Evolutionary conservation across 2,329 filamentous ascomycete species (phyloP).

Genomic region (Setomelanomma holmii): DNA sequence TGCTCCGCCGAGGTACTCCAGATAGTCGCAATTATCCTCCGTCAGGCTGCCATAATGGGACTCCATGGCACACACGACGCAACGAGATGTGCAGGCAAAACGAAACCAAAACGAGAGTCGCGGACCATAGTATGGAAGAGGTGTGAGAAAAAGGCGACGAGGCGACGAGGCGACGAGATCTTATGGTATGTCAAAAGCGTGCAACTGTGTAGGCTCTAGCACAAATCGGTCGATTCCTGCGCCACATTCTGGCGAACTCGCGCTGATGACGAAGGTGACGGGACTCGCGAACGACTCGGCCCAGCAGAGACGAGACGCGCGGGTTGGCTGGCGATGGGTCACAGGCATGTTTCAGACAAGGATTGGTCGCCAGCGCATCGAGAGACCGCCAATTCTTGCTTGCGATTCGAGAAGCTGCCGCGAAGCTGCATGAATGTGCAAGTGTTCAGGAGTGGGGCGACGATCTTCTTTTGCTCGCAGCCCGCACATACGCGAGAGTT

Average conservation of each 20-base stretch:
- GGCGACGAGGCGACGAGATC: background rate
- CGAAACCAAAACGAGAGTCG: background rate
- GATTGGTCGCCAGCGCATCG: background rate
- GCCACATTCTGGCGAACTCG: slow-evolving; percentile 1
- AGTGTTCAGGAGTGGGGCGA: background rate
- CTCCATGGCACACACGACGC: slow-evolving; percentile 1
- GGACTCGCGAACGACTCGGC: background rate
- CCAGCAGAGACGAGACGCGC: background rate
- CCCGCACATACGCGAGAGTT: too few relatives aligned
- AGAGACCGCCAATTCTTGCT: background rate
- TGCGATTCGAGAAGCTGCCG: background rate
- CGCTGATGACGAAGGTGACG: slow-evolving; percentile 4
- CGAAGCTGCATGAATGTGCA: background rate
- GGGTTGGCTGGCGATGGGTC: background rate
- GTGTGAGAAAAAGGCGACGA: slow-evolving; percentile 1
- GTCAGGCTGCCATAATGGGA: background rate
- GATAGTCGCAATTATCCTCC: too few relatives aligned
- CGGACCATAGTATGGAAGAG: background rate
- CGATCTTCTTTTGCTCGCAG: too few relatives aligned
- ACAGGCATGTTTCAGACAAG: background rate
- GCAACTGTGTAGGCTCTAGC: slow-evolving; percentile 3
- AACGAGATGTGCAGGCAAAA: background rate
- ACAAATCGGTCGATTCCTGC: slow-evolving; percentile 4
- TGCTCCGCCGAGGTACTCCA: too few relatives aligned
- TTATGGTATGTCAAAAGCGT: slow-evolving; percentile 1